Evolutionary conservation across 176 grass and related monocot genomes (phyloP).

Genomic region (Bonia amplexicaulis): DNA sequence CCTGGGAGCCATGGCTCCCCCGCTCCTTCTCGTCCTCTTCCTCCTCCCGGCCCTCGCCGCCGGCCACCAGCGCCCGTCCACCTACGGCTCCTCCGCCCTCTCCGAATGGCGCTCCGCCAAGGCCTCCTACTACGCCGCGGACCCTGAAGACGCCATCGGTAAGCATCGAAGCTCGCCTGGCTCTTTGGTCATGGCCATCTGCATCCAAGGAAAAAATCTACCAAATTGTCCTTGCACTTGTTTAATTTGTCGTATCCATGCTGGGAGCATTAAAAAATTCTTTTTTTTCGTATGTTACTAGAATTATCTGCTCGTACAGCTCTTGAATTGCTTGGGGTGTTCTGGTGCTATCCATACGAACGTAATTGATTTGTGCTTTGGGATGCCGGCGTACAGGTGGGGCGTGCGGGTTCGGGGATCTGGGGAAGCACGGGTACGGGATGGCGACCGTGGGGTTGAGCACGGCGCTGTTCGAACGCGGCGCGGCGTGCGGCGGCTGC

Average conservation of each 20-base stretch:
- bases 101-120: slow-evolving; percentile 88
- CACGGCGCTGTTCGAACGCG: slow-evolving; percentile 77
- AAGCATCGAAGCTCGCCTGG: background rate
- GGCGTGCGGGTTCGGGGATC: slow-evolving; percentile 92
- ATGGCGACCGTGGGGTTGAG: slow-evolving; percentile 93
- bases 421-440: slow-evolving; percentile 88
- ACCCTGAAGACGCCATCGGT: slow-evolving; percentile 92
- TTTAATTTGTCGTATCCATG: background rate
- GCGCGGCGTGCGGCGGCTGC: slow-evolving; percentile 86
- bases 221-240: background rate
- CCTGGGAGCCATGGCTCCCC: slow-evolving; percentile 43
- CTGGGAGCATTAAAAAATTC: background rate
- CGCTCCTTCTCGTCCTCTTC: slow-evolving; percentile 29
- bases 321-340: background rate
- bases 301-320: slow-evolving; percentile 14
- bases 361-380: background rate
- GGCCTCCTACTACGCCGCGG: slow-evolving; percentile 91
- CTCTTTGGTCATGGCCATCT: background rate
- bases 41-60: slow-evolving; percentile 34
- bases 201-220: background rate
- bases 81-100: slow-evolving; percentile 58
- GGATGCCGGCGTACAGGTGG: slow-evolving; percentile 49
- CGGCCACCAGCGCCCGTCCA: slow-evolving; percentile 53
- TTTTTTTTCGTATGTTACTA: slow-evolving; percentile 1
- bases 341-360: background rate